Base-by-base conservation (phyloP, 805 yeast species). In the Hanseniaspora lindneri region DNA sequence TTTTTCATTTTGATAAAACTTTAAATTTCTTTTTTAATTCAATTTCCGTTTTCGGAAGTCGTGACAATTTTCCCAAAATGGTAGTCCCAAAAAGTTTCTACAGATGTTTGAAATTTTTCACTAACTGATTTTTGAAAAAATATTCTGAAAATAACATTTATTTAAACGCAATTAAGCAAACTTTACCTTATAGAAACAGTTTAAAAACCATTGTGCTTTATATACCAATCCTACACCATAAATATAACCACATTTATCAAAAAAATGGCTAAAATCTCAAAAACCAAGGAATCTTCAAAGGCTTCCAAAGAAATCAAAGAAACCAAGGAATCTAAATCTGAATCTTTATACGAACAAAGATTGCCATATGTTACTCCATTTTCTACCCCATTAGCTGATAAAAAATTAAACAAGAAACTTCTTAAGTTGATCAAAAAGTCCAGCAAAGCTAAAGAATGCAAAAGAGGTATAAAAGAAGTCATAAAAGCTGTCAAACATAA, bases 381-480 rank as follows among this genome's bases (percentile, higher is more conserved):
- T 66, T 96, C 98, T 48, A 72, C 78, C 60, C 99, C 99, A 52
- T 74, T 92, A 58, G 99, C 99, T 14, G 77, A 95, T 39, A 92
- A 92, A 71, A 92, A 92, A 67, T 71, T 89, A 63, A 92, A 92
- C 73, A 92, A 92, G 70, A 92, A 89, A 68, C 81, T 89, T 16
- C 75, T 94, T 62, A 92, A 92, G 71, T 85, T 95, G 39, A 94
- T 92, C 54, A 92, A 92, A 75, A 89, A 86, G 67, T 97, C 98
- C 9, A 87, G 97, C 47, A 92, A 92, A 71, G 94, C 96, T 55
- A 92, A 92, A 71, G 96, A 89, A 67, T 96, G 92, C 58, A 89
- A 87, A 70, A 79, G 98, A 70, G 99, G 99, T 65, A 97, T 92
- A 50, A 92, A 92, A 69, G 99, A 92, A 70, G 98, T 92, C 32